Evolutionary conservation across 345 rosid genomes (phyloP), one percentile per base, ranked within the genome.

Genomic region (Aurinia saxatilis): DNA sequence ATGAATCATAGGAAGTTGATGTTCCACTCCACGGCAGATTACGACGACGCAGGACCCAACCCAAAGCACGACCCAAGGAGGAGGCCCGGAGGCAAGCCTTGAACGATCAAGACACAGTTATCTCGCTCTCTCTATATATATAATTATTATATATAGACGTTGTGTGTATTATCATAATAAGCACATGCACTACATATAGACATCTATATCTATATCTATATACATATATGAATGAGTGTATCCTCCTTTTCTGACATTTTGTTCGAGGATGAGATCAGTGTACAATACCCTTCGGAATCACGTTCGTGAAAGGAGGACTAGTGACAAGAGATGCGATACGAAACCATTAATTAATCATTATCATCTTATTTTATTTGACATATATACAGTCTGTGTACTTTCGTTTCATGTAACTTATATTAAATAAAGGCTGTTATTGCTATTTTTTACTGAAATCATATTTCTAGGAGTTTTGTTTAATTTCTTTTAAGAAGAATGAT

Each of bases 31-130:
- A 66, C 75, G 50, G 35, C 72, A 23, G 91, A 86, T 61, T 86
- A 83, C 60, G 91, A 77, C 42, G 83, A 81, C 8, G 60, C 83
- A 21, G 85, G 92, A 21, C 60, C 96, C 9, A 88, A 83, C 70
- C 66, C 71, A 14, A 88, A 53, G 65, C 96, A 88, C 40, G 87
- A 81, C 23, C 96, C 96, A 3, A 79, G 69, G 53, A 78, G 54
- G 57, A 78, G 63, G 73, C 71, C 80, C 8, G 77, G 76, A 34
- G 70, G 70, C 65, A 71, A 59, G 41, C 62, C 78, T 44, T 78
- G 68, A 78, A 19, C 17, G 10, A 39, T 34, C 40, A n/a, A 38
- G 19, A 42, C 58, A 35, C n/a, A 10, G 59, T 18, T 14, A 8
- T 12, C 11, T 3, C 23, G 37, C 34, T 54, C 15, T 39, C n/a